Base-by-base conservation (phyloP, 148 eudicot genomes). In the Beta vulgaris region DNA sequence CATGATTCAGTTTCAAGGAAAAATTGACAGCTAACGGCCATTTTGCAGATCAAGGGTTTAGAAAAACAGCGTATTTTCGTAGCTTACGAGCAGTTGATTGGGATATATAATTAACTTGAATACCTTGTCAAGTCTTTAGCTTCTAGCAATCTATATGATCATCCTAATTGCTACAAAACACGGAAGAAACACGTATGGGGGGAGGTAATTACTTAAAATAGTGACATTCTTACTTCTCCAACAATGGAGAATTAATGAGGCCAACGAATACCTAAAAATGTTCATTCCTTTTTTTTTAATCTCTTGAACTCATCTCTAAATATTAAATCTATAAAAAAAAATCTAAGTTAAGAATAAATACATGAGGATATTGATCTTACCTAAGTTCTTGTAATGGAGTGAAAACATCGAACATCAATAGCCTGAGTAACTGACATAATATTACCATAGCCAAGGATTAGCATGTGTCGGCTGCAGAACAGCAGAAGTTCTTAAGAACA, bases 1-100 rank as follows among this genome's bases (percentile, higher is more conserved):
- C 85, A 96, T 95, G 99, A 76, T 92, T 63, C 99, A 95, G 66
- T 96, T 92, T 68, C 98, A 98, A 72, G 99, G 99, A 28, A 98
- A 96, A 53, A 86, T 95, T 64, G 97, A 92, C 78, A 66, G 79
- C n/a, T 0, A 92, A 98, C 60, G 99, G 99, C 13, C 91, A 86
- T 83, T 96, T 96, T 74, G 92, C 94, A 0, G 90, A 86, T 61
- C 88, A 87, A 75, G 98, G 99, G 14, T 96, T 92, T 68, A 88
- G 90, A 4, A 92, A 86, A 82, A 97, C 99, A 4, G 95, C 99
- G 6, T 96, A 96, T 79, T 96, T 95, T 68, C 79, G 98, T 63
- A 92, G 92, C 42, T 80, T 96, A 83, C 91, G 91, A 43, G 91
- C 83, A 12, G 97, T 96, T 68, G 99, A 96, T 76, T 92, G 99